These are phyloP conservation scores for Noccaea bulbosa DNA, from an alignment of 345 rosid genomes.

Conservation along the genomic window DNA sequence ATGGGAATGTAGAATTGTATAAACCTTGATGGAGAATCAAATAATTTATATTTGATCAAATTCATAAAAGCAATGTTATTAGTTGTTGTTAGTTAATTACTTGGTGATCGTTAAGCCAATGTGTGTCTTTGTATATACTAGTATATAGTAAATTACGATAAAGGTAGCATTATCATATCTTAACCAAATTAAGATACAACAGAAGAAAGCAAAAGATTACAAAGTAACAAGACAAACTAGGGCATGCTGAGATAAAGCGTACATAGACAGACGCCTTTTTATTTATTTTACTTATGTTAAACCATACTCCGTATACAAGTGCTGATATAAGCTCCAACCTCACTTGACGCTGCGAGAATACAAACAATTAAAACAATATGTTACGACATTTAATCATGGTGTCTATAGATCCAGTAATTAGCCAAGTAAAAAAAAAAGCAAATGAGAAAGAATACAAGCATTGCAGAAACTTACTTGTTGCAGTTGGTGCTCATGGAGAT, in stretches of 20 bases:
- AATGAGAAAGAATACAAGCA: not conserved
- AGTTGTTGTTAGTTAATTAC: not conserved
- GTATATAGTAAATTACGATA: not conserved
- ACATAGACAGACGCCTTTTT: conserved; percentile 14
- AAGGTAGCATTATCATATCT: conserved; percentile 20
- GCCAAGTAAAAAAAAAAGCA: not conserved
- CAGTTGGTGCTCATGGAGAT: conserved; percentile 59
- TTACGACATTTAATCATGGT: not conserved
- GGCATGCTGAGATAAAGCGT: not conserved
- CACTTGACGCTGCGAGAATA: conserved; percentile 38
- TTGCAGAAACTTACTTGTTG: conserved; percentile 41
- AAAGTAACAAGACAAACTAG: conserved; percentile 8
- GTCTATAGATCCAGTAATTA: not conserved
- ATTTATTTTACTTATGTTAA: conserved; percentile 7
- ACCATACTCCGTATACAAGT: not conserved
- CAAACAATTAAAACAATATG: conserved; percentile 2
- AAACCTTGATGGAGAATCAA: too few relatives aligned
- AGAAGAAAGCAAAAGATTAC: conserved; percentile 3
- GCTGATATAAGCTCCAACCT: conserved; percentile 4
- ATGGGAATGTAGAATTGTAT: too few relatives aligned
- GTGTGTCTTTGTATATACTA: too few relatives aligned
- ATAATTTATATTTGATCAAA: too few relatives aligned
- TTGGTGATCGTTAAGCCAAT: not conserved
- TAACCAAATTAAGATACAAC: not conserved
- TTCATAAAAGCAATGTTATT: too few relatives aligned